Evolutionary conservation across 345 rosid species (phyloP).

Genomic region (Hirschfeldia incana): DNA sequence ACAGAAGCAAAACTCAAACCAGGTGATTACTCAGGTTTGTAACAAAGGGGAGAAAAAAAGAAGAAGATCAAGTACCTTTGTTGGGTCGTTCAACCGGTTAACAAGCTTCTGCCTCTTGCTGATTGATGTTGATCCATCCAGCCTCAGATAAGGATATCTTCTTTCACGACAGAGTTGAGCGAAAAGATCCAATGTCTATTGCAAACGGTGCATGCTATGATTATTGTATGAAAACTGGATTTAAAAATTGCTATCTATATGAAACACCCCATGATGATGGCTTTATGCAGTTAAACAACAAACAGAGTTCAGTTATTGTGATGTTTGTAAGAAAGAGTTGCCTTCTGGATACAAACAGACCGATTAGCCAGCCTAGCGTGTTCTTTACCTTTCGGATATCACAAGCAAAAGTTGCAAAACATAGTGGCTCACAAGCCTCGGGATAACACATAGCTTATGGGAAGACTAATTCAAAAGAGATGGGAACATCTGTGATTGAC

Average conservation of each 20-base stretch:
- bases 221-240: slow-evolving; percentile 24
- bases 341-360: slow-evolving; percentile 13
- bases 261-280: slow-evolving; percentile 14
- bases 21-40: slow-evolving; percentile 15
- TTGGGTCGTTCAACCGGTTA: slow-evolving; percentile 77
- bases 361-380: neutral
- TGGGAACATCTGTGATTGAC: neutral
- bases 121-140: slow-evolving; percentile 93
- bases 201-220: slow-evolving; percentile 26
- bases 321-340: slow-evolving; percentile 8
- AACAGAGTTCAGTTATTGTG: neutral
- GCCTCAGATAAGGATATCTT: slow-evolving; percentile 88
- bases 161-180: slow-evolving; percentile 97
- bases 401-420: slow-evolving; percentile 14
- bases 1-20: slow-evolving; percentile 35
- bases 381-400: slow-evolving; percentile 3
- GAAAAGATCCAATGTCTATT: slow-evolving; percentile 93
- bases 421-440: slow-evolving; percentile 8
- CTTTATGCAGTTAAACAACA: slow-evolving; percentile 21
- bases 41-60: neutral
- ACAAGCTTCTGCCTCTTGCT: slow-evolving; percentile 96
- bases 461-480: slow-evolving; percentile 12
- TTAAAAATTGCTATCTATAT: slow-evolving; percentile 4
- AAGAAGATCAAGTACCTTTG: slow-evolving; percentile 54
- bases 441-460: slow-evolving; percentile 23